A percentile compares a stretch with the other conserved stretches of the same genome.
Evolutionary conservation across 2,329 filamentous ascomycete genomes (phyloP).

Genomic region (Pyrenochaeta sp.): DNA sequence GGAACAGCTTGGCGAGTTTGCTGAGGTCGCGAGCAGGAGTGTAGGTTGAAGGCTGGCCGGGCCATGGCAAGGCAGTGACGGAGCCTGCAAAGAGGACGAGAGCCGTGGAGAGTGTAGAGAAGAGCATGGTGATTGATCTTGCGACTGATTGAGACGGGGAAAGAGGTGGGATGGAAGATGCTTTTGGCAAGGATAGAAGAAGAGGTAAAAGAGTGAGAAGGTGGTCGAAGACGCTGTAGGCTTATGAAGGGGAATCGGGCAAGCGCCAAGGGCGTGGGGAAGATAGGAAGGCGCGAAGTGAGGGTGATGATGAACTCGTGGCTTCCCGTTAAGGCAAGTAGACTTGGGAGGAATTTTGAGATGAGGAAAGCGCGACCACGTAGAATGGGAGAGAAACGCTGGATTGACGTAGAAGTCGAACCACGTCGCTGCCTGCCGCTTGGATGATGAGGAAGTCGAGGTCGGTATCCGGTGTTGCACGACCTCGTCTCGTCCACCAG

Average conservation of each 20-base stretch:
- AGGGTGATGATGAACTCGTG: neutral
- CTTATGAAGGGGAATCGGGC: neutral
- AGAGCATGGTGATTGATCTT: slow-evolving; percentile 35
- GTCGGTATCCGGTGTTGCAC: slow-evolving; percentile 23
- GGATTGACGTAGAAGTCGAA: neutral
- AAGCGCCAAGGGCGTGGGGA: neutral
- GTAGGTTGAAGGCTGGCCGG: slow-evolving; percentile 17
- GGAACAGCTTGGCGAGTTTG: slow-evolving; percentile 37
- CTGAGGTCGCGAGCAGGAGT: slow-evolving; percentile 29
- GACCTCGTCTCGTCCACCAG: slow-evolving; percentile 22
- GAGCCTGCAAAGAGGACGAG: slow-evolving; percentile 30
- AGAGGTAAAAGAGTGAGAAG: neutral
- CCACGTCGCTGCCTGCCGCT: slow-evolving; percentile 3
- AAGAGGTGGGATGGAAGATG: neutral
- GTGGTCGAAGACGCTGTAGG: neutral
- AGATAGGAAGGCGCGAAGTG: neutral
- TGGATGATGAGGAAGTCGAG: slow-evolving; percentile 20
- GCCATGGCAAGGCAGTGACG: slow-evolving; percentile 24
- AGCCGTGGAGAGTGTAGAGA: slow-evolving; percentile 35
- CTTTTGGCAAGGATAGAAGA: neutral
- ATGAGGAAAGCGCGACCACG: neutral
- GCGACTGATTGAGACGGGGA: neutral
- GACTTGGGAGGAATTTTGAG: neutral
- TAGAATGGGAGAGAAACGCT: neutral
- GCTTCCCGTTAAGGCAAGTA: neutral